A percentile compares a stretch with the other conserved stretches of the same genome.
phyloP scores from a whole-genome alignment of 2,329 filamentous ascomycete genomes.

The Pseudogymnoascus sp. region DNA sequence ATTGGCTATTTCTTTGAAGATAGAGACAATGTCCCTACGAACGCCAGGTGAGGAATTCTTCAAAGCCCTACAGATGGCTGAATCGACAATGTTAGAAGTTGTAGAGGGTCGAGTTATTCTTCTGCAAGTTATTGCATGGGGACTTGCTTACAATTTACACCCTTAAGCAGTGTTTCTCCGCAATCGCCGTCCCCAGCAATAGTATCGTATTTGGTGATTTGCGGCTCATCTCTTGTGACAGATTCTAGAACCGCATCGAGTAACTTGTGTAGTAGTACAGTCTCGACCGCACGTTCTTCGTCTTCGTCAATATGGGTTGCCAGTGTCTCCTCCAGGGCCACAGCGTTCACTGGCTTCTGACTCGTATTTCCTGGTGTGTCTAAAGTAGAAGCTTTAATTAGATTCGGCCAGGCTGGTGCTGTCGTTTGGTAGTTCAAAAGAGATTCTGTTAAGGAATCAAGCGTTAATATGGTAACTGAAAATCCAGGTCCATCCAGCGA shows the following conservation, averaged over 20 bases:
- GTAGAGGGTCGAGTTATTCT: neutral
- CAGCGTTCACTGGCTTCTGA: neutral
- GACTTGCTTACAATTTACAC: neutral
- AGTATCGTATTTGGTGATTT: slow-evolving; percentile 28
- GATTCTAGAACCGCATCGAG: neutral
- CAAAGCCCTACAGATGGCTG: neutral
- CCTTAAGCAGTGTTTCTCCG: slow-evolving; percentile 20
- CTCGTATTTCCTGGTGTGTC: neutral
- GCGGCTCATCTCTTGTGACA: slow-evolving; percentile 17
- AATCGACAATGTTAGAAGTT: neutral
- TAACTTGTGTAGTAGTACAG: neutral
- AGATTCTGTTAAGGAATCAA: slow-evolving; percentile 30
- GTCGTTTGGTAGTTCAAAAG: slow-evolving; percentile 43
- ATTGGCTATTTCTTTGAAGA: neutral
- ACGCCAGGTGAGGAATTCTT: neutral
- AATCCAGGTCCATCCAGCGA: slow-evolving; percentile 48
- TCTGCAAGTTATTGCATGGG: neutral
- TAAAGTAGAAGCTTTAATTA: neutral
- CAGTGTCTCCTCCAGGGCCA: neutral
- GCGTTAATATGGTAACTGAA: slow-evolving; percentile 45
- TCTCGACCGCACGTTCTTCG: neutral
- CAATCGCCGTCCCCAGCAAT: slow-evolving; percentile 30
- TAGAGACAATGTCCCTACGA: neutral
- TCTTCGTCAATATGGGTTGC: neutral
- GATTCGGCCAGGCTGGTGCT: slow-evolving; percentile 42